Base-by-base conservation (phyloP, 2,329 filamentous ascomycete species). In the Talaromyces sp. region DNA sequence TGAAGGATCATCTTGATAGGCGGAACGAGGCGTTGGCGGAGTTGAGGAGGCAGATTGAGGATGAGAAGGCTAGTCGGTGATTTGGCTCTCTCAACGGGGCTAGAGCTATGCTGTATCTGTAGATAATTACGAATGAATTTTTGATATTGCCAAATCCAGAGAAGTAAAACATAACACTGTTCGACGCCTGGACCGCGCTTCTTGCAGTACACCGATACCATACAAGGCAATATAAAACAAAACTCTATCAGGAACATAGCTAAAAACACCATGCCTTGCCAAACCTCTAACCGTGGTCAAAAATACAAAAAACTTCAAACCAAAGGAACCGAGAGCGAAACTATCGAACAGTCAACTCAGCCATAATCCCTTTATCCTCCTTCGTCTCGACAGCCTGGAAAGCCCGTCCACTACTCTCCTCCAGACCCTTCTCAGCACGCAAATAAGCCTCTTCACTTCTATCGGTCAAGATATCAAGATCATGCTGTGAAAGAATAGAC, bases 381-480 rank as follows among this genome's bases (percentile, higher is more conserved):
- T 86, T 88, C n/a, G 92, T 96, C 77, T 94, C 92, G 13, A 97
- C 90, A 60, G 93, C 89, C 73, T 86, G 86, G 74, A 93, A 96
- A 0, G 81, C 77, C 57, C 74, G 69, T 0, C 80, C 82, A 37
- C 15, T 60, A 61, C 73, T 78, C 68, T 78, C 79, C 66, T 92
- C 92, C 58, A 91, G 77, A 0, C 93, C 93, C 72, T 87, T 90
- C 66, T 94, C 92, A 1, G 93, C 93, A 63, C 86, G 84, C 45
- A 85, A 86, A 78, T 89, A 90, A 2, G 88, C 88, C 71, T 87
- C 86, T 57, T 85, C 83, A 68, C 84, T 87, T 31, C 93, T 82
- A 78, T 98, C 93, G 52, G 92, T 91, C 61, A 99, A 75, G 2
- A 91, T 87, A 2, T 89, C 85, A 31, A 99, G 72, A 72, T 98